Base-by-base conservation (phyloP, 345 rosid genomes). In the Hypericum androsaemum region DNA sequence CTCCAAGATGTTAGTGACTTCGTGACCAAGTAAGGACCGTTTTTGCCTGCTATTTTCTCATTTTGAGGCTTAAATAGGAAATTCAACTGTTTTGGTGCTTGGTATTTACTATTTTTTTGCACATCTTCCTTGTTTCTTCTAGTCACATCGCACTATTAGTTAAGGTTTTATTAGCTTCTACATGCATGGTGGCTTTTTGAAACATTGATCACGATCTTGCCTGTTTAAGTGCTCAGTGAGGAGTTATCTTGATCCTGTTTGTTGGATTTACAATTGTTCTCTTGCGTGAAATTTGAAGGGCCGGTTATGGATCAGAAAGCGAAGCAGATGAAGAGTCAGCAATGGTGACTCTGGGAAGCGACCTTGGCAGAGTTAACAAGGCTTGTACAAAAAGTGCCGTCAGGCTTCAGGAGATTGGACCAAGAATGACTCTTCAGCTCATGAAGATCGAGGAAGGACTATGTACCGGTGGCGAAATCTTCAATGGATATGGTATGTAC, bases 301-400 rank as follows among this genome's bases (percentile, higher is more conserved):
- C n/a, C n/a, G n/a, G n/a, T n/a, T n/a, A n/a, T n/a, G n/a, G n/a
- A n/a, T n/a, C n/a, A n/a, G n/a, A n/a, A 77, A 94, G 97, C 57
- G 97, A 94, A 77, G 87, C 73, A 43, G 97, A 88, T 55, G 95
- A 83, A 54, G 99, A 94, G 68, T 94, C 95, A 6, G 95, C 99
- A 7, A 82, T 78, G 2, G 95, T 94, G 71, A 83, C 89, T 50
- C 57, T 88, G 71, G 59, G 74, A 10, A 75, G 81, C 65, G 85
- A 88, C 73, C 73, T 86, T 47, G 84, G 90, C 53, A 67, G 97
- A 65, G 87, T 76, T 41, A 88, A 83, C 50, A 72, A 61, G 39
- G 83, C 88, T 22, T 68, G 88, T 7, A 67, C 84, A 9, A 86
- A 86, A 70, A 80, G 94, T 51, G 94, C n/a, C n/a, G n/a, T n/a